Conservation (phyloP, 495 filamentous ascomycete genomes). For the Penicillium angulare region DNA sequence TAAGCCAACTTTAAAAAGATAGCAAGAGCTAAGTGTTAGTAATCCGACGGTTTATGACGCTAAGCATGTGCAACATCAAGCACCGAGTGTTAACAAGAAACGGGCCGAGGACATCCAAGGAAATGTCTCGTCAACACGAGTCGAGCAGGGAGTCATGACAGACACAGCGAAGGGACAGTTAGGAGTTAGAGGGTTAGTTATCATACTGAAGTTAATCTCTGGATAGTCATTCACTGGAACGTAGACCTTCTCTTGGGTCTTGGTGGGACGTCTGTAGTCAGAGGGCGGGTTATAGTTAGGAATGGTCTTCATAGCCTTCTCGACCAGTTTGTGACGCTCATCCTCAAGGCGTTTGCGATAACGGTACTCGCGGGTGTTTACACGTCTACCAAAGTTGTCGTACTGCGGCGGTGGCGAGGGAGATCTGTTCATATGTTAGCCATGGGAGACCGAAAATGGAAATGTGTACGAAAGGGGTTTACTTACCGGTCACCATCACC, state of each 20-base stretch:
- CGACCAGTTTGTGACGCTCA: slow-evolving; percentile 95
- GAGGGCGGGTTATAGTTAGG: slow-evolving; percentile 97
- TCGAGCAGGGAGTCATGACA: slow-evolving; percentile 51
- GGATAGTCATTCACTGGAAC: slow-evolving; percentile 99
- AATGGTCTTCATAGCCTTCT: slow-evolving; percentile 97
- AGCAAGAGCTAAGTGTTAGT: slow-evolving; percentile 86
- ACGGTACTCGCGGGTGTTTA: slow-evolving; percentile 95
- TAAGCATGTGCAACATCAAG: slow-evolving; percentile 35
- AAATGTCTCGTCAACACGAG: slow-evolving; percentile 40
- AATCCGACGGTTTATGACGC: slow-evolving; percentile 44
- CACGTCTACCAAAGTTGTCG: slow-evolving; percentile 97
- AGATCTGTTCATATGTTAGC: slow-evolving; percentile 58
- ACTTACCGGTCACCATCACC: slow-evolving; percentile 89
- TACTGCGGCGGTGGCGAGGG: slow-evolving; percentile 95
- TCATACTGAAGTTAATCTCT: slow-evolving; percentile 99
- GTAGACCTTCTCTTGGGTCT: slow-evolving; percentile 99
- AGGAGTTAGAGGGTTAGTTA: slow-evolving; percentile 97
- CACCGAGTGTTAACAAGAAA: slow-evolving; percentile 59
- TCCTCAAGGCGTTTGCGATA: slow-evolving; percentile 98
- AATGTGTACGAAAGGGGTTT: not conserved
- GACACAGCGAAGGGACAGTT: slow-evolving; percentile 53
- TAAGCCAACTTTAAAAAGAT: slow-evolving; percentile 95
- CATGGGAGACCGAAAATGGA: not conserved
- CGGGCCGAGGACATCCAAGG: slow-evolving; percentile 42
- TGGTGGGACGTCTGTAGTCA: slow-evolving; percentile 96